These are phyloP conservation scores for Excoecaria agallocha DNA, from an alignment of 345 rosid genomes.

Conservation along the genomic window DNA sequence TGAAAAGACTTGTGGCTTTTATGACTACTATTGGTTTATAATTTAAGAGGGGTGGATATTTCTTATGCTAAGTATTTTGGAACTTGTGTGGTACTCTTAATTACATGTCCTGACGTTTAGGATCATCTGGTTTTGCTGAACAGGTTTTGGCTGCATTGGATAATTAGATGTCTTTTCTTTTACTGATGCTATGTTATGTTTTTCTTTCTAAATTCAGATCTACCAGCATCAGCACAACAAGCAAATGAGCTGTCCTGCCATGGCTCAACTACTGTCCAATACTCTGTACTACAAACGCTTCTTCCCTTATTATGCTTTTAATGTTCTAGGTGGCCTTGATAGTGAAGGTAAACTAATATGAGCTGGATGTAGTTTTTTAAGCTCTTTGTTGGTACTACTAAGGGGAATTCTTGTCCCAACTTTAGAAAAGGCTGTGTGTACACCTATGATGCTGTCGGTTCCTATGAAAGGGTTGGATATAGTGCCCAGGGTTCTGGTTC, in stretches of 20 bases:
- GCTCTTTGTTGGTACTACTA: neutral
- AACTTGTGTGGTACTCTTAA: neutral
- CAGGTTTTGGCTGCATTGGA: constrained; percentile 1
- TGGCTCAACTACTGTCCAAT: constrained; percentile 95
- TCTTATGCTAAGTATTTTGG: neutral
- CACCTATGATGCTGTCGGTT: constrained; percentile 97
- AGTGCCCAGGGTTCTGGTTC: constrained; percentile 96
- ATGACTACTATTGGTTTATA: neutral
- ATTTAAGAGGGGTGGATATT: neutral
- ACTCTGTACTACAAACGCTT: constrained; percentile 95
- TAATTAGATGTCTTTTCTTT: neutral
- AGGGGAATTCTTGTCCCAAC: constrained; percentile 4
- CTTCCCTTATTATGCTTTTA: constrained; percentile 95
- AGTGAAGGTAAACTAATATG: constrained; percentile 55
- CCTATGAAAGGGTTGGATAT: constrained; percentile 95
- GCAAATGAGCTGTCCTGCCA: constrained; percentile 96
- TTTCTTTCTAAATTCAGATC: constrained; percentile 42
- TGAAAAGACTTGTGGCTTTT: neutral
- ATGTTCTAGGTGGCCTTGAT: constrained; percentile 95
- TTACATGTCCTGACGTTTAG: neutral
- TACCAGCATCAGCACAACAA: constrained; percentile 99
- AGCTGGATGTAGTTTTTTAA: neutral
- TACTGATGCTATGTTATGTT: neutral
- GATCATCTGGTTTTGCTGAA: neutral
- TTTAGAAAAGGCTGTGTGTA: constrained; percentile 88